Percentiles rank a stretch among this genome's conserved stretches.
phyloP scores from a whole-genome alignment of 805 yeast species.

The Gaillardinia entomophila region DNA sequence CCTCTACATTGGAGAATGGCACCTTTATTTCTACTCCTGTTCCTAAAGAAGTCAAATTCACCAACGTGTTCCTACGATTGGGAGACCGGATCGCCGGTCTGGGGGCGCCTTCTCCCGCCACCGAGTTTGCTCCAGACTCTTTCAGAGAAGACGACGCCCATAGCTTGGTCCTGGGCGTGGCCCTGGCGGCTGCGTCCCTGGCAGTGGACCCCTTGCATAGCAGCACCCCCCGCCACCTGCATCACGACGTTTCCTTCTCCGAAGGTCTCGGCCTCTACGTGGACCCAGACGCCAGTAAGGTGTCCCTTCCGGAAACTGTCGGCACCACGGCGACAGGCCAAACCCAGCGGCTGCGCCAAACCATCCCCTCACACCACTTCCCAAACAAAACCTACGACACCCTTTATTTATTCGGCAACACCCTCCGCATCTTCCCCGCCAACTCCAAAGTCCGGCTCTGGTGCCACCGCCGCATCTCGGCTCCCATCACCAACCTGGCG shows the following conservation, averaged over 20 bases:
- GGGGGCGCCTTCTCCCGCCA: slow-evolving; percentile 7
- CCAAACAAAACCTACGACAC: not conserved
- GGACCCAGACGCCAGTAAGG: not conserved
- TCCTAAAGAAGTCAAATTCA: slow-evolving; percentile 6
- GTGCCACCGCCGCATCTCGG: slow-evolving; percentile 23
- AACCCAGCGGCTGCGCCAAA: not conserved
- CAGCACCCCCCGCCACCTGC: not conserved
- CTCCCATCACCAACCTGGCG: slow-evolving; percentile 24
- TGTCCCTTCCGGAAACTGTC: no score
- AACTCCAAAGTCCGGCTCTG: slow-evolving; percentile 20
- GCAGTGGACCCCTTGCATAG: not conserved
- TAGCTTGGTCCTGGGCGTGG: no score
- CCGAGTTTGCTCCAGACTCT: not conserved
- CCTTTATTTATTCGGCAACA: slow-evolving; percentile 29
- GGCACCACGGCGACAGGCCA: no score
- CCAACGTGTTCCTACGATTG: slow-evolving; percentile 20
- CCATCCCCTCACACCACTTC: not conserved
- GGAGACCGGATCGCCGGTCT: slow-evolving; percentile 34
- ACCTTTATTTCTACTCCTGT: not conserved
- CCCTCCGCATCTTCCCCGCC: slow-evolving; percentile 28
- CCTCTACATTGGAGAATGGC: not conserved
- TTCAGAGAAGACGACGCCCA: not conserved
- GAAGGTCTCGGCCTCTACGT: not conserved
- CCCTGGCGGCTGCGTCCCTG: not conserved
- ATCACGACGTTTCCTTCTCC: not conserved